phyloP scores from a whole-genome alignment of 106 monocot genomes.

The Dioscorea zingiberensis region DNA sequence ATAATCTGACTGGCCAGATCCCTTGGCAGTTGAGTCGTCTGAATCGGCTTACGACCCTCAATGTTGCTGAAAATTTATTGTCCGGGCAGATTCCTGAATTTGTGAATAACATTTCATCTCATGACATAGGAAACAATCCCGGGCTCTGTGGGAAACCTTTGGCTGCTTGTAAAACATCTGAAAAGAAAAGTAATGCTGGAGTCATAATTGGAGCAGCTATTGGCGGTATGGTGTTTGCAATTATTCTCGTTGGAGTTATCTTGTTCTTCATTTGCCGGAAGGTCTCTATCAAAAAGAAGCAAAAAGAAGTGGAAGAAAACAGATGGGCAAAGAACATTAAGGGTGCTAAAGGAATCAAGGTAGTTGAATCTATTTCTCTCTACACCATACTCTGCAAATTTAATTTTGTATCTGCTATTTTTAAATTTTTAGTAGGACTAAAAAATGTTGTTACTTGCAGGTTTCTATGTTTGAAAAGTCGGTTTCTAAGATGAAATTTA shows the following conservation, averaged over 20 bases:
- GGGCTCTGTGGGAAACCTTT: slow-evolving; percentile 69
- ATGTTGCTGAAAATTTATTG: slow-evolving; percentile 65
- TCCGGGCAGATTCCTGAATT: slow-evolving; percentile 53
- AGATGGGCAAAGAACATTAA: slow-evolving; percentile 64
- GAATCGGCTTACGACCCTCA: slow-evolving; percentile 40
- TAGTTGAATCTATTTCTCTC: slow-evolving; percentile 3
- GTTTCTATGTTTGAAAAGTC: slow-evolving; percentile 44
- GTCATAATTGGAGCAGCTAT: slow-evolving; percentile 55
- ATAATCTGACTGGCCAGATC: slow-evolving; percentile 51
- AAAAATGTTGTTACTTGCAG: slow-evolving; percentile 10
- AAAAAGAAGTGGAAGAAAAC: slow-evolving; percentile 40
- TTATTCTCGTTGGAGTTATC: slow-evolving; percentile 38
- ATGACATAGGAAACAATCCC: slow-evolving; percentile 39
- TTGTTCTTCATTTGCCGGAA: slow-evolving; percentile 50
- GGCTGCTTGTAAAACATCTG: slow-evolving; percentile 13
- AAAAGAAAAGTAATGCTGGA: slow-evolving; percentile 29
- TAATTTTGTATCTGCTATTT: no score
- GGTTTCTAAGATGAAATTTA: slow-evolving; percentile 34
- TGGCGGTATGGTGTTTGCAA: slow-evolving; percentile 37
- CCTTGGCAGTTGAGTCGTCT: slow-evolving; percentile 46
- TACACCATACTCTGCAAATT: not conserved
- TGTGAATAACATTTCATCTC: not conserved
- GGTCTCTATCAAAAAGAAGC: slow-evolving; percentile 42
- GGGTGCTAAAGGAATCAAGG: slow-evolving; percentile 51
- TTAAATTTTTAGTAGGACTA: not conserved